Percentiles rank a stretch among this genome's conserved stretches.
phyloP scores from a whole-genome alignment of 768 basidiomycete species.

The Macrolepiota fuliginosa region DNA sequence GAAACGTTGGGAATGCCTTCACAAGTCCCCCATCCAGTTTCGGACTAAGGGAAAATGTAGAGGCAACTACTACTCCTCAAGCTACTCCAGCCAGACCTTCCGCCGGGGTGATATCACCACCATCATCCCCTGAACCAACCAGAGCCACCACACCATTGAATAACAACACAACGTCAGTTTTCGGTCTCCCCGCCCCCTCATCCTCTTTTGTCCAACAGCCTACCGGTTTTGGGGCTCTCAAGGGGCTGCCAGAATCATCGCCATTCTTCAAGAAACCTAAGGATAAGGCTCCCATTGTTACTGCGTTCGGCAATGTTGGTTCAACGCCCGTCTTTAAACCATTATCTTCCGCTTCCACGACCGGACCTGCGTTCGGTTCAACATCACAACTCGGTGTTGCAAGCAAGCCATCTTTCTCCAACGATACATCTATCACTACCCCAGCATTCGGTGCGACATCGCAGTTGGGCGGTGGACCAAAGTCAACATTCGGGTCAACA shows the following conservation, averaged over 20 bases:
- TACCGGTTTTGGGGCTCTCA: constrained; percentile 47
- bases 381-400: constrained; percentile 27
- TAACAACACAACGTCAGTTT: not conserved
- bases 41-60: not conserved
- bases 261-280: constrained; percentile 50
- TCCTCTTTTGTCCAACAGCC: constrained; percentile 35
- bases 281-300: constrained; percentile 30
- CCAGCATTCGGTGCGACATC: constrained; percentile 28
- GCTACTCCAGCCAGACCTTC: not conserved
- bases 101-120: constrained; percentile 1
- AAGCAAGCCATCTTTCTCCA: constrained; percentile 14
- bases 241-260: constrained; percentile 40
- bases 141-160: not conserved
- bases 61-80: constrained; percentile 1
- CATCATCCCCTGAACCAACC: constrained; percentile 7
- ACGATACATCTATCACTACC: constrained; percentile 21
- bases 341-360: constrained; percentile 20
- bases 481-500: constrained; percentile 29
- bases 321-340: constrained; percentile 1
- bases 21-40: not conserved
- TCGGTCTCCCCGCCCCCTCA: constrained; percentile 9
- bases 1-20: not conserved
- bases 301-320: constrained; percentile 33
- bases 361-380: constrained; percentile 37
- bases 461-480: constrained; percentile 25